phyloP scores from a whole-genome alignment of 768 basidiomycete genomes.

The Pisolithus marmoratus region DNA sequence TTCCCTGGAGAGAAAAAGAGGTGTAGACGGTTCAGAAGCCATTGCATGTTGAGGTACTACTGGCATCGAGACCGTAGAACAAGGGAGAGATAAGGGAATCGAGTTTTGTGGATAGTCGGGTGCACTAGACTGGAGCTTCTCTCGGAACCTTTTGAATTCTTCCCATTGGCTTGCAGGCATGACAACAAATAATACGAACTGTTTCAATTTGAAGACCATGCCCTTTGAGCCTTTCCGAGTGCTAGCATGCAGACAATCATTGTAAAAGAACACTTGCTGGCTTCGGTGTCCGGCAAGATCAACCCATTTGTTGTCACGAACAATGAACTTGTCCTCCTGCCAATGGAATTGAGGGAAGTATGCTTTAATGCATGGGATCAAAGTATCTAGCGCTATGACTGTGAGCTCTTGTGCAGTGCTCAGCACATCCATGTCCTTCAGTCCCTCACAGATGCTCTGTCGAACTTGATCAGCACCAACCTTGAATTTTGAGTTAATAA shows the following conservation, averaged over 20 bases:
- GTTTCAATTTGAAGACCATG: slow-evolving; percentile 1
- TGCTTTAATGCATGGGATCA: not conserved
- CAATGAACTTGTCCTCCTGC: slow-evolving; percentile 2
- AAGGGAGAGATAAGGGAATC: not conserved
- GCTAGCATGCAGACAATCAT: not conserved
- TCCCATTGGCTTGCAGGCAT: slow-evolving; percentile 4
- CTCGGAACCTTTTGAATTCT: slow-evolving; percentile 1
- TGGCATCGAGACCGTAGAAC: not conserved
- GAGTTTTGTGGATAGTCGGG: too few relatives aligned
- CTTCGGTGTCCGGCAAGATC: not conserved
- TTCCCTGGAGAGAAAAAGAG: not conserved
- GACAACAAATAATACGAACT: slow-evolving; percentile 1
- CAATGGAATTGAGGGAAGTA: not conserved
- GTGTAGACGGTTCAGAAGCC: not conserved
- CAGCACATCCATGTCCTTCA: not conserved
- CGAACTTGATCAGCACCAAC: not conserved
- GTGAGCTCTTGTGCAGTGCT: not conserved
- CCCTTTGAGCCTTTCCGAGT: not conserved
- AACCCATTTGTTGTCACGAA: slow-evolving; percentile 5
- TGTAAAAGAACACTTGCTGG: not conserved
- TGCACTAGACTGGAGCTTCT: not conserved
- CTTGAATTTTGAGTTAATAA: not conserved
- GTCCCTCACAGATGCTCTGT: slow-evolving; percentile 5
- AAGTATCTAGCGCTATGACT: not conserved
- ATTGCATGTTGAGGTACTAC: not conserved